Conservation (phyloP, 2,329 filamentous ascomycete species). For the Cladobotryum mycophilum region DNA sequence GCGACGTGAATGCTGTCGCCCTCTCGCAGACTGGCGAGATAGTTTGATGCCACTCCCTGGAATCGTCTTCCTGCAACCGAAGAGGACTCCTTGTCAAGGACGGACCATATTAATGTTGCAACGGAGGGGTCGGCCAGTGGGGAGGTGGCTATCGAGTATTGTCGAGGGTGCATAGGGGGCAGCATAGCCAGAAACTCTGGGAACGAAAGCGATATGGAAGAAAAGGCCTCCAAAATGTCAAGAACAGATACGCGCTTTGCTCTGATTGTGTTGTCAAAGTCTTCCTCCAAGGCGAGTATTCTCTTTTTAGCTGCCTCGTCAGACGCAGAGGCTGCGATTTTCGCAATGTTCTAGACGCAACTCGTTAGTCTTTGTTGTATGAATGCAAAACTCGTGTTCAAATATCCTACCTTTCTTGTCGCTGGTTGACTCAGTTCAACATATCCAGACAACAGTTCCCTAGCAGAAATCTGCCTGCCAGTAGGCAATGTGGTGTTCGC, state of each 20-base stretch:
- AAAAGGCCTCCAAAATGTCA: slow-evolving; percentile 55
- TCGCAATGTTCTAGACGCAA: slow-evolving; percentile 26
- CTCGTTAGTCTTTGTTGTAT: slow-evolving; percentile 5
- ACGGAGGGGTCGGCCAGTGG: slow-evolving; percentile 49
- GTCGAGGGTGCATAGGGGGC: slow-evolving; percentile 49
- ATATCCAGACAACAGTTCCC: too few species aligned
- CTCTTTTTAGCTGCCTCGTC: slow-evolving; percentile 25
- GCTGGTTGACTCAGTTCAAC: too few species aligned
- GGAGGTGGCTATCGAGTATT: slow-evolving; percentile 61
- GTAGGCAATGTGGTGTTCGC: too few species aligned
- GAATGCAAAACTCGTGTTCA: too few species aligned
- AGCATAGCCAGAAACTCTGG: slow-evolving; percentile 57
- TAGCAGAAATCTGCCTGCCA: too few species aligned
- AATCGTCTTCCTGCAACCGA: slow-evolving; percentile 31
- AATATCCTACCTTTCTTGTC: too few species aligned
- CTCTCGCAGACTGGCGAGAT: slow-evolving; percentile 41
- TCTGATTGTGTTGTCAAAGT: slow-evolving; percentile 33
- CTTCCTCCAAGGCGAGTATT: slow-evolving; percentile 2
- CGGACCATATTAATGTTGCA: slow-evolving; percentile 57
- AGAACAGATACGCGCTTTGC: slow-evolving; percentile 49
- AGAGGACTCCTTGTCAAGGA: slow-evolving; percentile 49
- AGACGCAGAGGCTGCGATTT: slow-evolving; percentile 13
- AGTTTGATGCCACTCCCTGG: slow-evolving; percentile 53
- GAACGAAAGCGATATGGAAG: slow-evolving; percentile 47
- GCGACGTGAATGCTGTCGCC: slow-evolving; percentile 42